These are phyloP conservation scores for Nicotiana noctiflora DNA, from an alignment of 257 asterid genomes.

Conservation along the genomic window DNA sequence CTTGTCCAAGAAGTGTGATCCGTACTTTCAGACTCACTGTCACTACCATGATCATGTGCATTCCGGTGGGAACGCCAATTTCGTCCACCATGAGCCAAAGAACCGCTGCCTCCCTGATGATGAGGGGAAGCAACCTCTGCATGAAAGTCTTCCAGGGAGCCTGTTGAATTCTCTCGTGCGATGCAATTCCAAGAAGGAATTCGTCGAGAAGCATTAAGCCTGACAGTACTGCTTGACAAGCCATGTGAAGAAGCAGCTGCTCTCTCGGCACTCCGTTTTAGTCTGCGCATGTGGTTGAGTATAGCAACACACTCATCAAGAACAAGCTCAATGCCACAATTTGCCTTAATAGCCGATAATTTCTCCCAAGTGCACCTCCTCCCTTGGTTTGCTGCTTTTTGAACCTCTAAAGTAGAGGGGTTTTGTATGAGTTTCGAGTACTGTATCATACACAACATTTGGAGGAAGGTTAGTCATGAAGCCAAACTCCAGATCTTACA, in stretches of 20 bases:
- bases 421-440: conserved; percentile 78
- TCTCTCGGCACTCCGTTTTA: conserved; percentile 75
- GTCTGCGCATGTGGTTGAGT: conserved; percentile 89
- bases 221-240: conserved; percentile 24
- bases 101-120: conserved; percentile 30
- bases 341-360: conserved; percentile 85
- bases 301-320: conserved; percentile 82
- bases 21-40: conserved; percentile 66
- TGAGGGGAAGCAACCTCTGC: conserved; percentile 40
- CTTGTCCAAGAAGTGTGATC: conserved; percentile 77
- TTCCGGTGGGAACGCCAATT: conserved; percentile 35
- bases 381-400: conserved; percentile 87
- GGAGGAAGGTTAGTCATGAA: neutral
- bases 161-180: conserved; percentile 82
- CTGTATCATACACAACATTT: conserved; percentile 27
- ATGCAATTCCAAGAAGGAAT: conserved; percentile 94
- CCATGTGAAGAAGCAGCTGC: conserved; percentile 70
- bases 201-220: conserved; percentile 65
- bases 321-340: conserved; percentile 91
- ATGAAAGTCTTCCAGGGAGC: conserved; percentile 71
- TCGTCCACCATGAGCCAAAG: conserved; percentile 9
- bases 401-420: conserved; percentile 72
- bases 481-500: neutral
- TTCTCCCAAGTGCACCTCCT: conserved; percentile 97
- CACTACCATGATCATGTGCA: conserved; percentile 58